phyloP scores from a whole-genome alignment of 768 basidiomycete species.

The Boletus pseudo-olivaceus region DNA sequence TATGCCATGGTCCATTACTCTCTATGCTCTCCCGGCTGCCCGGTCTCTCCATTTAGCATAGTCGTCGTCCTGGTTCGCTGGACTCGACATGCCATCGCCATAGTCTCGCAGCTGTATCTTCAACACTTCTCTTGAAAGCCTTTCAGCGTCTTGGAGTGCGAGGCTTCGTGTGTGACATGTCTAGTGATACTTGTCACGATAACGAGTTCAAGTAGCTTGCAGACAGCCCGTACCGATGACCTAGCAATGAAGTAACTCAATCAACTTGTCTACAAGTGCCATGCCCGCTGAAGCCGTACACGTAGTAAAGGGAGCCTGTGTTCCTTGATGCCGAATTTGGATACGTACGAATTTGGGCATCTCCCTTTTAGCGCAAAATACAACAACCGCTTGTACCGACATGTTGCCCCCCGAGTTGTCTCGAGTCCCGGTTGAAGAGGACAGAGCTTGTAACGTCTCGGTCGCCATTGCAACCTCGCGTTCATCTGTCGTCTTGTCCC shows the following conservation, averaged over 20 bases:
- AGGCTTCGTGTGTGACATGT: neutral
- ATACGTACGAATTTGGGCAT: neutral
- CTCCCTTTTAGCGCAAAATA: slow-evolving; percentile 4
- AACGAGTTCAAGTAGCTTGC: neutral
- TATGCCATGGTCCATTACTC: neutral
- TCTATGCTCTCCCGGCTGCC: neutral
- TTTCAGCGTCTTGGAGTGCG: neutral
- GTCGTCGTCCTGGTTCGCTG: neutral
- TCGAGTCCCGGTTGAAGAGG: neutral
- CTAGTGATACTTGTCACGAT: neutral
- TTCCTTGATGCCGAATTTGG: neutral
- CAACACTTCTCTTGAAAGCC: neutral
- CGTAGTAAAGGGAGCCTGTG: no score
- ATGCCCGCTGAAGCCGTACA: neutral
- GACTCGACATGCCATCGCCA: neutral
- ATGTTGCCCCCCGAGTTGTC: neutral
- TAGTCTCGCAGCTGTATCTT: neutral
- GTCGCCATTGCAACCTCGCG: slow-evolving; percentile 24
- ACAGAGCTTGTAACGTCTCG: neutral
- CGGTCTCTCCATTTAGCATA: neutral
- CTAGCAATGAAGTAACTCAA: neutral
- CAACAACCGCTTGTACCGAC: slow-evolving; percentile 16
- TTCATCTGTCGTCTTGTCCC: slow-evolving; percentile 19
- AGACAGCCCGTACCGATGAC: neutral
- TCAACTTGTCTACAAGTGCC: neutral